Conservation (phyloP, 1,284 basidiomycete genomes). For the Tilletia indica region DNA sequence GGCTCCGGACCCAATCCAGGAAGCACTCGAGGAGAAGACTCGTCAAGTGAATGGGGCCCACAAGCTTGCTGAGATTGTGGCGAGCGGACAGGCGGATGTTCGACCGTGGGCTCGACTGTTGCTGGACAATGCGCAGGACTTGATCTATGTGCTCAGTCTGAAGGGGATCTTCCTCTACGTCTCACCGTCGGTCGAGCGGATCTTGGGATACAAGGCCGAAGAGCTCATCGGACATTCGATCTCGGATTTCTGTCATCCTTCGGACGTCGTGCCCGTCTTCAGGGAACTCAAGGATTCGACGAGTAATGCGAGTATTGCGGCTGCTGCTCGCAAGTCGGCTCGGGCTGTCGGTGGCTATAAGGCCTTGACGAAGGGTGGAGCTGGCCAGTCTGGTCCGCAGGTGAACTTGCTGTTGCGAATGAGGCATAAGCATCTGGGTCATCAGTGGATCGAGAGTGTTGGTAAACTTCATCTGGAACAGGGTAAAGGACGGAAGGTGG, state of each 20-base stretch:
- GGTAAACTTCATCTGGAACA: slow-evolving; percentile 52
- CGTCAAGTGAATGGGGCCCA: slow-evolving; percentile 18
- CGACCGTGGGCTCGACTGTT: slow-evolving; percentile 40
- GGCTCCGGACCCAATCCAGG: background rate
- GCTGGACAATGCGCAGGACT: slow-evolving; percentile 62
- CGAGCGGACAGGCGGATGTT: slow-evolving; percentile 16
- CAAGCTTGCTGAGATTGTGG: slow-evolving; percentile 23
- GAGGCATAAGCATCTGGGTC: slow-evolving; percentile 43
- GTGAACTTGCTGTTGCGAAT: slow-evolving; percentile 50
- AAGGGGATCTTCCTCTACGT: slow-evolving; percentile 93
- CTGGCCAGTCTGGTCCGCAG: slow-evolving; percentile 48
- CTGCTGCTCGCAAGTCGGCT: slow-evolving; percentile 42
- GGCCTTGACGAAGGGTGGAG: slow-evolving; percentile 46
- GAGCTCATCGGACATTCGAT: slow-evolving; percentile 78
- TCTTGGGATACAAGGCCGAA: slow-evolving; percentile 59
- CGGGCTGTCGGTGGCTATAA: slow-evolving; percentile 41
- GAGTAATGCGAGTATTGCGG: slow-evolving; percentile 54
- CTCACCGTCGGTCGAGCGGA: slow-evolving; percentile 61
- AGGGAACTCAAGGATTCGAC: slow-evolving; percentile 82
- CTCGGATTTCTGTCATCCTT: slow-evolving; percentile 78
- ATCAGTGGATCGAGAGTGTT: slow-evolving; percentile 48
- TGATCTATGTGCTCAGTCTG: slow-evolving; percentile 83
- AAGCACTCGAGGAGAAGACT: slow-evolving; percentile 19
- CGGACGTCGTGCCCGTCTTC: slow-evolving; percentile 84
- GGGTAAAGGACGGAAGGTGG: slow-evolving; percentile 52